A percentile compares a stretch with the other conserved stretches of the same genome.
phyloP scores from a whole-genome alignment of 208 protist genomes.

The Acanthamoeba sp. region DNA sequence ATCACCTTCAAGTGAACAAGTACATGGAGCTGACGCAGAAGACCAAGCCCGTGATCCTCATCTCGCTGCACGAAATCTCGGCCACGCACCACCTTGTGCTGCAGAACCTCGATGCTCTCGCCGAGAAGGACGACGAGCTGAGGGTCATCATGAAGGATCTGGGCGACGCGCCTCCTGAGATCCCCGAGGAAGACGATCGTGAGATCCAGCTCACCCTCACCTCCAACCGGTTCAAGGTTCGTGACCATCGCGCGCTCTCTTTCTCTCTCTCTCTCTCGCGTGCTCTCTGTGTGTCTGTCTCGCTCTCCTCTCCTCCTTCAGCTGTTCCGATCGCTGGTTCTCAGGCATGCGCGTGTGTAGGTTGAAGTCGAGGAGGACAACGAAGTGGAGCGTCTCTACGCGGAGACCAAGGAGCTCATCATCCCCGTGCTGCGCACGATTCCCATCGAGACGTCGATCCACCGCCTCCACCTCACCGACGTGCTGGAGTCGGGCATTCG shows the following conservation, averaged over 20 bases:
- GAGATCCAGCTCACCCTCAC: slow-evolving; percentile 87
- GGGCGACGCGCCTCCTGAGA: slow-evolving; percentile 81
- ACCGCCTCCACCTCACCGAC: slow-evolving; percentile 73
- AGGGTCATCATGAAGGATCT: slow-evolving; percentile 85
- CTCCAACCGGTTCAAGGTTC: slow-evolving; percentile 84
- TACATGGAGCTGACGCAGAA: slow-evolving; percentile 88
- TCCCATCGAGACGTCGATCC: slow-evolving; percentile 77
- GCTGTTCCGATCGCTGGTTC: too few relatives aligned
- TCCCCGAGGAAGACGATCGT: slow-evolving; percentile 79
- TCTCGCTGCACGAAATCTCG: slow-evolving; percentile 88
- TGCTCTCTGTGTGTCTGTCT: too few relatives aligned
- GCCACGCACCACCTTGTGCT: slow-evolving; percentile 84
- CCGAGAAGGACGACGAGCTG: slow-evolving; percentile 86
- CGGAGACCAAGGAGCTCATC: slow-evolving; percentile 84
- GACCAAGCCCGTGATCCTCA: slow-evolving; percentile 87
- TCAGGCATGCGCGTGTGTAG: too few relatives aligned
- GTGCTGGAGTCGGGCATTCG: slow-evolving; percentile 77
- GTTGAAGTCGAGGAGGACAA: slow-evolving; percentile 81
- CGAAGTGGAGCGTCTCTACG: slow-evolving; percentile 78
- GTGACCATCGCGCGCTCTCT: too few relatives aligned
- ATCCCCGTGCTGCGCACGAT: slow-evolving; percentile 80
- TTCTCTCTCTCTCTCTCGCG: too few relatives aligned
- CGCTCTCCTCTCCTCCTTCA: neutral
- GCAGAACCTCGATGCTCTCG: slow-evolving; percentile 83
- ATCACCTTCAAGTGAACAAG: slow-evolving; percentile 89